phyloP scores from a whole-genome alignment of 352 stramenopile genomes.

The Pythium periplocum region DNA sequence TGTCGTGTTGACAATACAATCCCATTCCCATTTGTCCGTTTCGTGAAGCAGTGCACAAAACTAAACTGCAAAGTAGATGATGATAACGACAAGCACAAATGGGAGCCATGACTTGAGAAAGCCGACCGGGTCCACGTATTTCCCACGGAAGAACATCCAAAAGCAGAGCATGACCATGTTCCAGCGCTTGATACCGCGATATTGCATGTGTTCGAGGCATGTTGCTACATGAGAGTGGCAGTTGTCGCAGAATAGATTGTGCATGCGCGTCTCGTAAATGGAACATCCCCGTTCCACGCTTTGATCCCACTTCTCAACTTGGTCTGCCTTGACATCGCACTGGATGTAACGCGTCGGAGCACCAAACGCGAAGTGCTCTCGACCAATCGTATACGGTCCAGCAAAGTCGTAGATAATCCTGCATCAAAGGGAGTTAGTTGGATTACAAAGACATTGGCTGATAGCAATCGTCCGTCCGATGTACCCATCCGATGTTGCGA shows the following conservation, averaged over 20 bases:
- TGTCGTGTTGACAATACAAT: too few species aligned
- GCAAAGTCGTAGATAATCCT: slow-evolving; percentile 96
- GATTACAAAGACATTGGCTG: background rate
- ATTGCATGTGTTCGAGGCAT: slow-evolving; percentile 61
- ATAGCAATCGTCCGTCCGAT: background rate
- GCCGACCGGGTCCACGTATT: slow-evolving; percentile 36
- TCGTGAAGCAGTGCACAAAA: slow-evolving; percentile 14
- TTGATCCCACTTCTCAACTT: slow-evolving; percentile 86
- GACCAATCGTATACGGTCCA: slow-evolving; percentile 90
- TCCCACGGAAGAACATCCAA: slow-evolving; percentile 71
- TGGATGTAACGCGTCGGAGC: slow-evolving; percentile 87
- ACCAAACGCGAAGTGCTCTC: slow-evolving; percentile 87
- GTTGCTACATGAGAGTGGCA: slow-evolving; percentile 95
- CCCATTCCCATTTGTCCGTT: background rate
- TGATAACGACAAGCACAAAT: slow-evolving; percentile 16
- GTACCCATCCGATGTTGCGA: slow-evolving; percentile 84
- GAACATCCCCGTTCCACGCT: slow-evolving; percentile 83
- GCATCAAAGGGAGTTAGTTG: slow-evolving; percentile 5
- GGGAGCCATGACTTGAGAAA: slow-evolving; percentile 39
- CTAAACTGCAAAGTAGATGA: slow-evolving; percentile 19
- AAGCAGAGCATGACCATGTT: slow-evolving; percentile 83
- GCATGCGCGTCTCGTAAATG: slow-evolving; percentile 92
- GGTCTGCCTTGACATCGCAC: slow-evolving; percentile 35
- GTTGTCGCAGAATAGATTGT: slow-evolving; percentile 97
- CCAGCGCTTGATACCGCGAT: slow-evolving; percentile 51